Evolutionary conservation across 805 yeast species (phyloP).

Genomic region (Ogataea pini): DNA sequence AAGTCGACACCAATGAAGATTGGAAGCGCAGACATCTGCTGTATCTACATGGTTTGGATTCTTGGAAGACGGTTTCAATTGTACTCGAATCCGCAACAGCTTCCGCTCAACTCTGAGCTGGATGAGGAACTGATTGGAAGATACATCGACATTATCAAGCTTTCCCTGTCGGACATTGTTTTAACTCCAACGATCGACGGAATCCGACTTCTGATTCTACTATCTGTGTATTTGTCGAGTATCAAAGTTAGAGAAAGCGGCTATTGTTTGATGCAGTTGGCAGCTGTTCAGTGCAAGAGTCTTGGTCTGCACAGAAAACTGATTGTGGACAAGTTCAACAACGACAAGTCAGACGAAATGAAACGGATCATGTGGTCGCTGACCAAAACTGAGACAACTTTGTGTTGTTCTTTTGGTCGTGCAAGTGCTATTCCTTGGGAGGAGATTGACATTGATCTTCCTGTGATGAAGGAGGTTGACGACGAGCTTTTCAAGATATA

Average conservation of each 20-base stretch:
- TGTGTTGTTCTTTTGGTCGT: conserved; percentile 48
- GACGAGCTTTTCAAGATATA: conserved; percentile 36
- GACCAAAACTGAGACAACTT: conserved; percentile 41
- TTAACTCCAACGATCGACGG: conserved; percentile 47
- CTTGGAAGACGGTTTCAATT: conserved; percentile 38
- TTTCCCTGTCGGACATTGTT: conserved; percentile 44
- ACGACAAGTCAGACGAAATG: conserved; percentile 40
- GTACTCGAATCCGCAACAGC: conserved; percentile 28
- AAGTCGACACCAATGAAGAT: conserved; percentile 23
- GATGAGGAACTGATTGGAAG: conserved; percentile 33
- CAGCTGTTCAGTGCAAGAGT: conserved; percentile 49
- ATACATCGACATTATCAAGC: conserved; percentile 42
- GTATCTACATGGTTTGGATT: conserved; percentile 50
- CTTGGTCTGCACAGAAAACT: conserved; percentile 47
- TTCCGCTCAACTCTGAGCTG: conserved; percentile 25
- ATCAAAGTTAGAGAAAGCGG: conserved; percentile 49
- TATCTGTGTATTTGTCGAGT: conserved; percentile 46
- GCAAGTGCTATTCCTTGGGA: conserved; percentile 46
- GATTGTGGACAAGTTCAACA: conserved; percentile 37
- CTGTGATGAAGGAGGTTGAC: conserved; percentile 31
- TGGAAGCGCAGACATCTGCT: conserved; percentile 41
- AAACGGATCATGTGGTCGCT: conserved; percentile 47
- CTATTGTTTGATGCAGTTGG: conserved; percentile 48
- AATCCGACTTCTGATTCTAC: conserved; percentile 42
- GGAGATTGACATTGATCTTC: conserved; percentile 45